These are phyloP conservation scores for Epichloe brachyelytri DNA, from an alignment of 2,329 filamentous ascomycete species.

Conservation along the genomic window DNA sequence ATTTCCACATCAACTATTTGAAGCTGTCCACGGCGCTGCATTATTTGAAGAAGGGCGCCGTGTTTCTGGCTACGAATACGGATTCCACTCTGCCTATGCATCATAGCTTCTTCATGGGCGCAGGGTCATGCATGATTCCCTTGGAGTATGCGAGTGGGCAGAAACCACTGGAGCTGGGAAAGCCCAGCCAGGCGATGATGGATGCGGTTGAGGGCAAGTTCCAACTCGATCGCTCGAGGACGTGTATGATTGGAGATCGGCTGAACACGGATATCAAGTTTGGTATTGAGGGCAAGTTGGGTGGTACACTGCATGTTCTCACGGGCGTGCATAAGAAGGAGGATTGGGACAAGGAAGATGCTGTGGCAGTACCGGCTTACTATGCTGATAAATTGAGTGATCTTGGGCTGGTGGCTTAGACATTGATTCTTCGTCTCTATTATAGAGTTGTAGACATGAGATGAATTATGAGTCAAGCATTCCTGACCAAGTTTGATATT, in stretches of 20 bases:
- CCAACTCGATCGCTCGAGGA: slow-evolving; percentile 65
- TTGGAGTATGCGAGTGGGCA: slow-evolving; percentile 57
- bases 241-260: slow-evolving; percentile 93
- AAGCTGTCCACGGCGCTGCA: slow-evolving; percentile 78
- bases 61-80: slow-evolving; percentile 85
- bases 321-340: slow-evolving; percentile 82
- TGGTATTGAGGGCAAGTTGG: slow-evolving; percentile 78
- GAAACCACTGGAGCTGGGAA: slow-evolving; percentile 70
- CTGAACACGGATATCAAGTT: slow-evolving; percentile 95
- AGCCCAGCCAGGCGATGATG: slow-evolving; percentile 99
- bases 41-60: slow-evolving; percentile 69
- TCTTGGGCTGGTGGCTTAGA: slow-evolving; percentile 29
- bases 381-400: slow-evolving; percentile 82
- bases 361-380: slow-evolving; percentile 59
- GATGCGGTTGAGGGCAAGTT: slow-evolving; percentile 96
- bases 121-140: slow-evolving; percentile 69
- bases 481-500: background rate
- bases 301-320: slow-evolving; percentile 80
- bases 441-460: slow-evolving; percentile 2
- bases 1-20: slow-evolving; percentile 92
- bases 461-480: background rate
- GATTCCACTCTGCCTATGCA: slow-evolving; percentile 81
- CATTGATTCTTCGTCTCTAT: background rate
- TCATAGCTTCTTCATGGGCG: slow-evolving; percentile 78
- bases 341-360: slow-evolving; percentile 61